These are phyloP conservation scores for Elsinoe ampelina DNA, from an alignment of 2,329 filamentous ascomycete species.

Conservation along the genomic window DNA sequence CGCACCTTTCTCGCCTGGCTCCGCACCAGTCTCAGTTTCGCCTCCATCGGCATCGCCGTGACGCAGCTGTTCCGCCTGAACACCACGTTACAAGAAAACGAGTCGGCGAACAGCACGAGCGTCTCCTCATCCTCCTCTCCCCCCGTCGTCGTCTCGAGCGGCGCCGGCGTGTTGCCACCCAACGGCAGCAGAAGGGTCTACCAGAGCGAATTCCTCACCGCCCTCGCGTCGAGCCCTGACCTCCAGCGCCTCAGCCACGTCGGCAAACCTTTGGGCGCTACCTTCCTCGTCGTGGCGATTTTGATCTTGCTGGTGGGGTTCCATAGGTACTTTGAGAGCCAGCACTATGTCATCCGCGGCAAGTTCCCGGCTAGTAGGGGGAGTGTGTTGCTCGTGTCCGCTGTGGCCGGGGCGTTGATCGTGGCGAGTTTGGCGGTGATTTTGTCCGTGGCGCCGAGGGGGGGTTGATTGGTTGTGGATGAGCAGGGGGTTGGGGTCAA, in stretches of 20 bases:
- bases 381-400: conserved; percentile 60
- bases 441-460: conserved; percentile 42
- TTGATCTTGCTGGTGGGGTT: conserved; percentile 67
- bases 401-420: conserved; percentile 53
- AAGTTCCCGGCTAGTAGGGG: conserved; percentile 73
- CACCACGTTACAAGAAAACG: conserved; percentile 43
- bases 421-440: conserved; percentile 52
- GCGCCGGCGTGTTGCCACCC: too few relatives aligned
- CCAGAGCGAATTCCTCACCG: conserved; percentile 6
- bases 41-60: conserved; percentile 72
- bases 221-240: neutral
- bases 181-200: neutral
- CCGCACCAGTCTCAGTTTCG: conserved; percentile 70
- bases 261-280: conserved; percentile 65
- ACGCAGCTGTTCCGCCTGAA: conserved; percentile 81
- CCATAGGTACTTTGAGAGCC: conserved; percentile 66
- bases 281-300: conserved; percentile 68
- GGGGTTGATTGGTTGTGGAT: neutral
- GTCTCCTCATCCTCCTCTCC: conserved; percentile 18
- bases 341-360: conserved; percentile 69
- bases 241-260: conserved; percentile 45
- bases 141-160: conserved; percentile 18
- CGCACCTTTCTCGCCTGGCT: conserved; percentile 81
- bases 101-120: conserved; percentile 19
- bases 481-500: neutral